phyloP scores from a whole-genome alignment of 2,329 filamentous ascomycete species.

The Monosporascus sp. region DNA sequence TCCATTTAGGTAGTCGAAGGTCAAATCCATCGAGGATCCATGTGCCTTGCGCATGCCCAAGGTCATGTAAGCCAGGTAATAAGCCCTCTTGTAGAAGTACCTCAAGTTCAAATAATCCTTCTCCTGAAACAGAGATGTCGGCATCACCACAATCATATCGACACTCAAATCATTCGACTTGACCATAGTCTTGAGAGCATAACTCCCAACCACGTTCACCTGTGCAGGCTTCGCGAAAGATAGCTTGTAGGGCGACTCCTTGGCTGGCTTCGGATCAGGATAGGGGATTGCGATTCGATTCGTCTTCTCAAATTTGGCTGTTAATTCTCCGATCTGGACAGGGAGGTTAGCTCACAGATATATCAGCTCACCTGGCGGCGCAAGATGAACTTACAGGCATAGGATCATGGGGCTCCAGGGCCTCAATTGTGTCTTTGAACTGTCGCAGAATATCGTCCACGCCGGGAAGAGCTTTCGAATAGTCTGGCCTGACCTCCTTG shows the following conservation, averaged over 20 bases:
- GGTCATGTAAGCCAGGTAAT: conserved; percentile 80
- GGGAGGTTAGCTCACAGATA: not conserved
- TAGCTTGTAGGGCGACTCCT: conserved; percentile 76
- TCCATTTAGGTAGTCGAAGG: conserved; percentile 63
- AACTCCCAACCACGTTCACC: conserved; percentile 86
- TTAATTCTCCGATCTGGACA: conserved; percentile 62
- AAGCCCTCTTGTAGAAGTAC: conserved; percentile 92
- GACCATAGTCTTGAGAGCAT: conserved; percentile 68
- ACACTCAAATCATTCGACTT: conserved; percentile 59
- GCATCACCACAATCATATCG: conserved; percentile 87
- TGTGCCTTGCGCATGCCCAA: conserved; percentile 59
- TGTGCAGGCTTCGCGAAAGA: conserved; percentile 68
- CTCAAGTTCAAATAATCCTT: conserved; percentile 92
- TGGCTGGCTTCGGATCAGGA: conserved; percentile 70
- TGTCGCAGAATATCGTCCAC: conserved; percentile 45
- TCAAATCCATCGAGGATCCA: conserved; percentile 47
- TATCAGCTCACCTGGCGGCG: too few species aligned
- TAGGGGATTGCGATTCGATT: conserved; percentile 73
- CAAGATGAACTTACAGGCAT: conserved; percentile 38
- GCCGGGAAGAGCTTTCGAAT: conserved; percentile 40
- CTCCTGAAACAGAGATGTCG: conserved; percentile 72
- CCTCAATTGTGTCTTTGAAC: conserved; percentile 49
- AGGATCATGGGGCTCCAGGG: conserved; percentile 42
- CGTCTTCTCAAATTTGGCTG: conserved; percentile 59
- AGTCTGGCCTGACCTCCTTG: conserved; percentile 48